Conservation (phyloP, 2,329 filamentous ascomycete species). For the Fusarium brevicatenulatum region DNA sequence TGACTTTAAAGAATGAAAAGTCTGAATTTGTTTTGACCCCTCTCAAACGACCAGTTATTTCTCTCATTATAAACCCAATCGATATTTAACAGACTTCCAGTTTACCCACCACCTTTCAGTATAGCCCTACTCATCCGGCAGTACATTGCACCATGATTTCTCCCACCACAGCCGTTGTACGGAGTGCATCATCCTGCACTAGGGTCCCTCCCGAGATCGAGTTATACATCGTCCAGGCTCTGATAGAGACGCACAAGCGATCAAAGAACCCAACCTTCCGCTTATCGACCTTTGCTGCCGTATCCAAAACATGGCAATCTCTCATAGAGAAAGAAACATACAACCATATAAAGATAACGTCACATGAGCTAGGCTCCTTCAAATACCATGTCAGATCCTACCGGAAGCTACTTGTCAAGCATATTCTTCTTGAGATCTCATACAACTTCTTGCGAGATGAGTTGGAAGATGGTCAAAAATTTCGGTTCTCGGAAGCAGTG, state of each 20-base stretch:
- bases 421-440: conserved; percentile 16
- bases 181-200: accelerated
- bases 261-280: accelerated
- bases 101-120: accelerated
- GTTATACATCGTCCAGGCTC: not conserved
- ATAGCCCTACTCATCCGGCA: not conserved
- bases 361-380: not conserved
- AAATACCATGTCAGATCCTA: not conserved
- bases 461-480: accelerated
- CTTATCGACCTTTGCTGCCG: not conserved
- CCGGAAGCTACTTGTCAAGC: not conserved
- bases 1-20: not conserved
- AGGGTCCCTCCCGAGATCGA: not conserved
- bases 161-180: not conserved
- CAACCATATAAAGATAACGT: not conserved
- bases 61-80: not conserved
- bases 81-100: too few species aligned
- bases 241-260: not conserved
- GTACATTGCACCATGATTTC: not conserved
- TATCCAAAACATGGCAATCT: conserved; percentile 15
- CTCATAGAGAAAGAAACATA: conserved; percentile 12
- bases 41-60: not conserved
- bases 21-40: not conserved
- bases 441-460: not conserved
- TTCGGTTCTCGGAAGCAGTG: not conserved